A percentile compares a stretch with the other conserved stretches of the same genome.
These are phyloP conservation scores for Phaeosphaeria sp. DNA, from an alignment of 2,329 filamentous ascomycete genomes.

Conservation along the genomic window DNA sequence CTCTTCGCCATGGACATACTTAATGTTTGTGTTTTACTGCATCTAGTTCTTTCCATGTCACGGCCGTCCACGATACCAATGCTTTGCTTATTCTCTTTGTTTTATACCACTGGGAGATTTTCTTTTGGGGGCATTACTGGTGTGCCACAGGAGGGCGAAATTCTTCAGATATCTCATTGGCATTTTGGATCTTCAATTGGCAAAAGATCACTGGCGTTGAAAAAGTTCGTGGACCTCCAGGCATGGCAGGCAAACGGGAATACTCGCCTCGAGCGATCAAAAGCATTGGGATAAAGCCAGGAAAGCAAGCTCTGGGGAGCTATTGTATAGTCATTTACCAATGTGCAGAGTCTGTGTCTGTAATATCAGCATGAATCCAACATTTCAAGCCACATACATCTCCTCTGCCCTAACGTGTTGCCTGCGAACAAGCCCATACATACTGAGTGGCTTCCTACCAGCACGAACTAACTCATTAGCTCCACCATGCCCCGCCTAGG, in stretches of 20 bases:
- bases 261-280: constrained; percentile 7
- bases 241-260: constrained; percentile 12
- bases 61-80: constrained; percentile 42
- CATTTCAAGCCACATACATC: background rate
- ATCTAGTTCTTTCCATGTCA: constrained; percentile 29
- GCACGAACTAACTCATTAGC: too few relatives aligned
- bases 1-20: constrained; percentile 24
- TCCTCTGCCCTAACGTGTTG: background rate
- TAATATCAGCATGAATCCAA: background rate
- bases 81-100: constrained; percentile 34
- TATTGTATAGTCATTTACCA: constrained; percentile 21
- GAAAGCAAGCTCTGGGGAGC: background rate
- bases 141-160: constrained; percentile 51
- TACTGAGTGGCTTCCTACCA: too few relatives aligned
- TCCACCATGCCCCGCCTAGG: background rate
- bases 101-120: constrained; percentile 59
- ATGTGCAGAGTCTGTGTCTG: constrained; percentile 8
- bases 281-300: constrained; percentile 3
- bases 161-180: constrained; percentile 10
- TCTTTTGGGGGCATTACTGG: constrained; percentile 64
- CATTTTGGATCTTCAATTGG: constrained; percentile 4
- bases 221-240: constrained; percentile 3
- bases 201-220: constrained; percentile 15
- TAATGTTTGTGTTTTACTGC: constrained; percentile 31
- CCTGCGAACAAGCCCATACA: too few relatives aligned